phyloP scores from a whole-genome alignment of 768 basidiomycete genomes.

The Trametes villosa region DNA sequence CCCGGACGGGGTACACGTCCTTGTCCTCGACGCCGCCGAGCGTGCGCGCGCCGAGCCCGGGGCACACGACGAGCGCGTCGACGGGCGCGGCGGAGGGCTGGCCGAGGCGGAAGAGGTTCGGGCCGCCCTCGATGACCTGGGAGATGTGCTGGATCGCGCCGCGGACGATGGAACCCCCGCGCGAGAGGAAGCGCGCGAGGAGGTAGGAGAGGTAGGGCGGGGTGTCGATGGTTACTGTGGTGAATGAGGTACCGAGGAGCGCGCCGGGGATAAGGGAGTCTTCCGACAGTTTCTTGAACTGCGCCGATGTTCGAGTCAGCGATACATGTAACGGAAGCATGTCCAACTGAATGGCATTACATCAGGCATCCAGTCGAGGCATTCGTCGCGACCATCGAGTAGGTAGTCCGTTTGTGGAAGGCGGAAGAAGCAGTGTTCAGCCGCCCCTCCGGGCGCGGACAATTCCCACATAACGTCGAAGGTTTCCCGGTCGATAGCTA shows the following conservation, averaged over 20 bases:
- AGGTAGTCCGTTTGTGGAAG: slow-evolving; percentile 65
- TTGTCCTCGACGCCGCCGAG: slow-evolving; percentile 58
- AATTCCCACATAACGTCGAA: slow-evolving; percentile 78
- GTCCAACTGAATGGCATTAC: slow-evolving; percentile 27
- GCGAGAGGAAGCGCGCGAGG: slow-evolving; percentile 54
- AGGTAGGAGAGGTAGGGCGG: slow-evolving; percentile 69
- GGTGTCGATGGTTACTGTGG: slow-evolving; percentile 70
- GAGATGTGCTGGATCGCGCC: slow-evolving; percentile 68
- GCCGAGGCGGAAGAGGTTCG: slow-evolving; percentile 26
- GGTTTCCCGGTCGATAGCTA: slow-evolving; percentile 73
- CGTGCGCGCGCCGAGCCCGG: slow-evolving; percentile 62
- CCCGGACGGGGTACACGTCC: slow-evolving; percentile 50
- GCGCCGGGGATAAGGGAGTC: slow-evolving; percentile 48
- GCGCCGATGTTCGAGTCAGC: slow-evolving; percentile 12
- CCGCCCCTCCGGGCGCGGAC: slow-evolving; percentile 58
- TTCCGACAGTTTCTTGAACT: slow-evolving; percentile 46
- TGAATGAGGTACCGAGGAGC: slow-evolving; percentile 59
- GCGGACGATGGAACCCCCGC: slow-evolving; percentile 66
- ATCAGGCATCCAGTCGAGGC: slow-evolving; percentile 39
- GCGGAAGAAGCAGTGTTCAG: slow-evolving; percentile 67
- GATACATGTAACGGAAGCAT: neutral
- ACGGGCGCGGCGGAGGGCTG: slow-evolving; percentile 20
- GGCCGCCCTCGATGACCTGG: slow-evolving; percentile 69
- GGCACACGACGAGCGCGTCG: slow-evolving; percentile 70
- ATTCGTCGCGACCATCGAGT: slow-evolving; percentile 42